Base-by-base conservation (phyloP, 805 yeast genomes). In the Saccharomycopsis schoenii region DNA sequence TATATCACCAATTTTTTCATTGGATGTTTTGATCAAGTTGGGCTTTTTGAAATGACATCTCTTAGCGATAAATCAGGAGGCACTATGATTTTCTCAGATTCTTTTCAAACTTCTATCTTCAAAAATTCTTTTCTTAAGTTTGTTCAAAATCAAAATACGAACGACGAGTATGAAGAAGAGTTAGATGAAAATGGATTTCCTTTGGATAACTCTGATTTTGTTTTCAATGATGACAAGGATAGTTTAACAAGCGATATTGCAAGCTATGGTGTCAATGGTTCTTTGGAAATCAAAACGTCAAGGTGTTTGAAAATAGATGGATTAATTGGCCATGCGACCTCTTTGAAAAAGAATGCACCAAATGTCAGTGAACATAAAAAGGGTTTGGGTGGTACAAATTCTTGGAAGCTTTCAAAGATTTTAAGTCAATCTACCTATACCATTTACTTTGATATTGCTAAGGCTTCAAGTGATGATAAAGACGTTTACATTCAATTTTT, bases 401-500 rank as follows among this genome's bases (percentile, higher is more conserved):
- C 83, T 1, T 84, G 88, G 86, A 84, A 83, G 65, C 64, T 83
- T 40, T 82, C 86, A 58, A 76, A 79, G 41, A 74, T 82, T 2
- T 73, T 79, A 55, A 80, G 84, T 4, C 85, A 81, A 66, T 82
- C 85, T 1, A 74, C 88, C 0, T 85, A 83, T 70, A 83, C 81
- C 0, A 62, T 85, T 2, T 80, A 78, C 66, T 82, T 83, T 68
- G 89, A 84, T 47, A 75, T 82, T 58, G 66, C 42, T 39, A 60
- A 60, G 25, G 54, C 41, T 17, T 15, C 56, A 21, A 50, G 47
- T 24, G 57, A 58, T 15, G 41, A 42, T 61, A 63, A 10, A 59
- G 57, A 40, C 10, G 41, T n/a, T n/a, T 80, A 77, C 68, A 82
- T 89, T 59, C 99, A 94, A 75, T 93, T 86, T 75, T 81, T 90